Evolutionary conservation across 805 yeast genomes (phyloP).

Genomic region (Blastobotrys peoriensis): DNA sequence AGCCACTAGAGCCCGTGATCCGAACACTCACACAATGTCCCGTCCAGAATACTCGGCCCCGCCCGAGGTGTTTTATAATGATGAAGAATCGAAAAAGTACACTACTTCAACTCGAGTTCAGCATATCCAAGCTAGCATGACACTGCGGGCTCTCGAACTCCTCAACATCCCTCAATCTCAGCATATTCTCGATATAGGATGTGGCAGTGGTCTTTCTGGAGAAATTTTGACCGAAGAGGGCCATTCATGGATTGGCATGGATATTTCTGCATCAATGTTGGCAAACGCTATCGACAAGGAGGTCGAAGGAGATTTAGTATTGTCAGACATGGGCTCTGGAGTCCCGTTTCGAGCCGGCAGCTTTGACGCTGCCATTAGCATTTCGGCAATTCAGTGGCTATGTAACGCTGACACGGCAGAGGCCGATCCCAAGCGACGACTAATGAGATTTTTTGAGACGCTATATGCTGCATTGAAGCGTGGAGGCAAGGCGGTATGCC

Average conservation of each 20-base stretch:
- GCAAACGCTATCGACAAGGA: conserved; percentile 91
- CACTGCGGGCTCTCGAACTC: conserved; percentile 84
- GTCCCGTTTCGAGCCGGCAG: conserved; percentile 94
- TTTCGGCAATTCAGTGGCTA: conserved; percentile 95
- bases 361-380: conserved; percentile 92
- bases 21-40: conserved; percentile 71
- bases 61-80: conserved; percentile 92
- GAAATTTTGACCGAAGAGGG: conserved; percentile 93
- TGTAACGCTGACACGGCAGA: conserved; percentile 87
- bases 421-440: conserved; percentile 78
- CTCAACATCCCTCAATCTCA: conserved; percentile 64
- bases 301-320: conserved; percentile 85
- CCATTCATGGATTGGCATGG: conserved; percentile 93
- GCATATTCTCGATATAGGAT: conserved; percentile 83
- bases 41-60: conserved; percentile 97
- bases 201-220: conserved; percentile 95
- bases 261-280: conserved; percentile 91
- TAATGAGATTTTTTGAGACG: conserved; percentile 78
- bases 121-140: conserved; percentile 97
- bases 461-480: conserved; percentile 78
- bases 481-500: conserved; percentile 97
- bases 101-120: conserved; percentile 94
- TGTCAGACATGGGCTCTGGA: conserved; percentile 91
- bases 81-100: conserved; percentile 80
- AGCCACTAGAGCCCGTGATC: no score